A percentile compares a stretch with the other conserved stretches of the same genome.
phyloP scores from a whole-genome alignment of 768 basidiomycete species.

The Phlegmacium glaucopus region DNA sequence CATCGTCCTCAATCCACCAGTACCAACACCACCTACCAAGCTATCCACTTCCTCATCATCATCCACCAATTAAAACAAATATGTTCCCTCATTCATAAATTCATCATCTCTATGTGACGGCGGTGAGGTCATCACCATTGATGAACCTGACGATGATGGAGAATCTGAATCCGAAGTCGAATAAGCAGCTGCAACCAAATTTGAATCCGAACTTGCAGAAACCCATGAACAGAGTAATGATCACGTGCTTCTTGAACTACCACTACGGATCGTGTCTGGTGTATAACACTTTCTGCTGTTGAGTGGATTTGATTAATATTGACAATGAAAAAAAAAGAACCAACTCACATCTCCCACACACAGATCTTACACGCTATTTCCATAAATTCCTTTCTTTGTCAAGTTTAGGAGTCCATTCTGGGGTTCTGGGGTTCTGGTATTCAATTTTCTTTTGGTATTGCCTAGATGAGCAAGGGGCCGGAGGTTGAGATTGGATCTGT shows the following conservation, averaged over 20 bases:
- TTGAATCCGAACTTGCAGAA: conserved; percentile 13
- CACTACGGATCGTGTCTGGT: conserved; percentile 21
- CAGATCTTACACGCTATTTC: conserved; percentile 24
- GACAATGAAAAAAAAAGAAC: conserved; percentile 6
- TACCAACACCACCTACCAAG: neutral
- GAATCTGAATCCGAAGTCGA: too few relatives aligned
- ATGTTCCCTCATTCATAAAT: conserved; percentile 4
- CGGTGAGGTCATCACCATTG: too few relatives aligned
- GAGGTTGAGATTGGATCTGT: too few relatives aligned
- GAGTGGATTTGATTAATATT: neutral
- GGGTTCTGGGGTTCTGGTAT: too few relatives aligned
- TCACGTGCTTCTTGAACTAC: conserved; percentile 23
- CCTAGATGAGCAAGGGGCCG: too few relatives aligned
- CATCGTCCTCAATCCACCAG: neutral
- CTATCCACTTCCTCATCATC: conserved; percentile 2
- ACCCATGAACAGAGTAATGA: conserved; percentile 16
- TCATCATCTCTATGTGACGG: neutral
- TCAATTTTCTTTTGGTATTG: neutral
- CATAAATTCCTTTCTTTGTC: conserved; percentile 16
- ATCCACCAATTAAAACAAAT: conserved; percentile 1
- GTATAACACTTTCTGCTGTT: conserved; percentile 18
- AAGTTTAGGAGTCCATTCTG: conserved; percentile 16
- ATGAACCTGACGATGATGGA: too few relatives aligned
- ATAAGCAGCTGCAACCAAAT: too few relatives aligned
- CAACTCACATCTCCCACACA: conserved; percentile 24